Evolutionary conservation across 2,329 filamentous ascomycete species (phyloP), one percentile per base, ranked within the genome.

Genomic region (Cordyceps javanica): DNA sequence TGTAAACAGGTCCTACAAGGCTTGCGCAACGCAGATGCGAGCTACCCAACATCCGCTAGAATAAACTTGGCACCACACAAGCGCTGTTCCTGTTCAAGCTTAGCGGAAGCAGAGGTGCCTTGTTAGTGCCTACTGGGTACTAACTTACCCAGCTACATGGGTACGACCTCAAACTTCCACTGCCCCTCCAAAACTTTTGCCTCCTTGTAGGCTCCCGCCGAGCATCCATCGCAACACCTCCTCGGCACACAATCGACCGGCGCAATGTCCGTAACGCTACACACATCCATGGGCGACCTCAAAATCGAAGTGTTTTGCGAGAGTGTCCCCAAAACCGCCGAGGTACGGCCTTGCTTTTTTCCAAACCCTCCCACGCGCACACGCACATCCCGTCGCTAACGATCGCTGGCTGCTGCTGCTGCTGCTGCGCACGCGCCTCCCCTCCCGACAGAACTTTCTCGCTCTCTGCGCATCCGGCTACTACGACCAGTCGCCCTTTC

Each of bases 241-340:
- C 13, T 8, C 32, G 19, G n/a, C 46, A 44, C 52, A 14, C 54
- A 49, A 56, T 32, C 28, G 21, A 50, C 32, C 38, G 26, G 36
- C 44, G 44, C 54, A 41, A 86, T 87, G 84, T 87, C 84, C 13
- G 82, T 86, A 61, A 87, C 84, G 11, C 82, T 99, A 14, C 91
- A 97, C 73, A 99, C 94, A 51, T 90, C 86, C 52, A 82, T 88
- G 55, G 94, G 94, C 69, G 88, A 94, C 73, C 81, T 99, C 70
- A 99, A 97, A 76, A 83, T 97, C 66, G 94, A 97, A 73, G 79
- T 99, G 64, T 97, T 97, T 76, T 97, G 93, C 77, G 91, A 97
- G 72, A 87, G 89, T 65, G 91, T 96, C 32, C 94, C 94, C 61
- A 92, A 93, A 72, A 96, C 94, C 0, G 88, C 91, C 62, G 90